A percentile compares a stretch with the other conserved stretches of the same genome.
Conservation (phyloP, 768 basidiomycete species). For the Grammothele lineata region DNA sequence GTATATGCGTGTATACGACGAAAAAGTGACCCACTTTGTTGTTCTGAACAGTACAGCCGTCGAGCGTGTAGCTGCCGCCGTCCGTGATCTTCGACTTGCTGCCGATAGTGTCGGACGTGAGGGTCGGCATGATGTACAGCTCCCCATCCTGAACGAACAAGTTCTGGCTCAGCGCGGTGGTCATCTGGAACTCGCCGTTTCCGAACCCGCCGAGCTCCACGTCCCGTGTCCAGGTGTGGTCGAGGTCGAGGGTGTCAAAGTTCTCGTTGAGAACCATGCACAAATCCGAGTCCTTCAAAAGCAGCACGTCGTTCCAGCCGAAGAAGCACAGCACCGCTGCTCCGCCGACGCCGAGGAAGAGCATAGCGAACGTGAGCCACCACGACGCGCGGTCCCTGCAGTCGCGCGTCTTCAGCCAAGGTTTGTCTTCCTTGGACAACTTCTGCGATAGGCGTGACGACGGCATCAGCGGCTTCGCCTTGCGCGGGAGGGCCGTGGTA, state of each 20-base stretch:
- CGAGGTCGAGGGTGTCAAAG: conserved; percentile 42
- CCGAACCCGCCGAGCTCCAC: conserved; percentile 54
- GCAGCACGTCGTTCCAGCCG: conserved; percentile 36
- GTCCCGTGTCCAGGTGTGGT: conserved; percentile 41
- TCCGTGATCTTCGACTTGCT: conserved; percentile 32
- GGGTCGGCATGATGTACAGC: conserved; percentile 57
- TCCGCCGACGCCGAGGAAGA: conserved; percentile 38
- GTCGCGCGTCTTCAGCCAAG: conserved; percentile 43
- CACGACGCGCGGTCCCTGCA: conserved; percentile 40
- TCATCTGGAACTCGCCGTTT: conserved; percentile 56
- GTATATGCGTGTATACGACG: too few relatives aligned
- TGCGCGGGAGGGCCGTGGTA: conserved; percentile 15
- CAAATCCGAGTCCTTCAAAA: conserved; percentile 32
- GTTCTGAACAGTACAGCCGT: conserved; percentile 16
- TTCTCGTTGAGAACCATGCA: conserved; percentile 48
- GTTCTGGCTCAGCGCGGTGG: conserved; percentile 37
- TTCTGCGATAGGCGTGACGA: conserved; percentile 39
- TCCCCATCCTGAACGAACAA: conserved; percentile 43
- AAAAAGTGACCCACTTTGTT: conserved; percentile 7
- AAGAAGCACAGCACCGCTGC: conserved; percentile 43
- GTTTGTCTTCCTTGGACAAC: conserved; percentile 46
- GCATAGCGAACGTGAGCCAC: conserved; percentile 42
- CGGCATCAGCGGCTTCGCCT: conserved; percentile 32
- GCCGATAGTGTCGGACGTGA: conserved; percentile 49
- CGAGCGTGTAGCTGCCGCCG: conserved; percentile 17